These are phyloP conservation scores for Coemansia sp. DNA, from an alignment of 192 early-diverging fungal genomes.

Conservation along the genomic window DNA sequence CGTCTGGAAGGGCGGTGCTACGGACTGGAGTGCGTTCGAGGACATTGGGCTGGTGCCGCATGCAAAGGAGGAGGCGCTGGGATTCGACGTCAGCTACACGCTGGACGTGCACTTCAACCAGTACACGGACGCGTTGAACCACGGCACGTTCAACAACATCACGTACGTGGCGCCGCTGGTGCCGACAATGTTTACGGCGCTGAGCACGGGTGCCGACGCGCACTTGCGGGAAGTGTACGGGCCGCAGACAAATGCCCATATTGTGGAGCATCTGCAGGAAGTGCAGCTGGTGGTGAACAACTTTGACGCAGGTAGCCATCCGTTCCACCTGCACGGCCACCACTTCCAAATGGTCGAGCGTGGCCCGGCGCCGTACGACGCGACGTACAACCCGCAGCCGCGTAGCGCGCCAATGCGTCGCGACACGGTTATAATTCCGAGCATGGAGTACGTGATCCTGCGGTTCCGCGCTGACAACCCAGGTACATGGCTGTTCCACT, in stretches of 20 bases:
- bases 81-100: slow-evolving; percentile 50
- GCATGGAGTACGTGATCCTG: slow-evolving; percentile 65
- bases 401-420: slow-evolving; percentile 62
- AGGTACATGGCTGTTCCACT: slow-evolving; percentile 83
- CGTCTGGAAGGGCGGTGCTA: slow-evolving; percentile 13
- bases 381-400: slow-evolving; percentile 41
- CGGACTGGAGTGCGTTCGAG: slow-evolving; percentile 54
- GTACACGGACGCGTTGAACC: slow-evolving; percentile 72
- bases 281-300: slow-evolving; percentile 77
- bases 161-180: slow-evolving; percentile 64
- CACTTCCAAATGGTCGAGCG: slow-evolving; percentile 75
- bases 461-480: slow-evolving; percentile 80
- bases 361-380: slow-evolving; percentile 60
- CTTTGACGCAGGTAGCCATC: slow-evolving; percentile 68
- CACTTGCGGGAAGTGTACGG: slow-evolving; percentile 61
- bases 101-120: slow-evolving; percentile 66
- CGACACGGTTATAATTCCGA: slow-evolving; percentile 74
- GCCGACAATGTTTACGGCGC: slow-evolving; percentile 66
- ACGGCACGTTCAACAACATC: slow-evolving; percentile 78
- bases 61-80: slow-evolving; percentile 37
- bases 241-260: slow-evolving; percentile 59
- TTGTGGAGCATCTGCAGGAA: slow-evolving; percentile 64
- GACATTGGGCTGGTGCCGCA: slow-evolving; percentile 60
- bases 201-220: slow-evolving; percentile 57
- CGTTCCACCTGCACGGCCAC: slow-evolving; percentile 86